A percentile compares a stretch with the other conserved stretches of the same genome.
Conservation (phyloP, 345 rosid genomes). For the Gossypium rotundifolium region DNA sequence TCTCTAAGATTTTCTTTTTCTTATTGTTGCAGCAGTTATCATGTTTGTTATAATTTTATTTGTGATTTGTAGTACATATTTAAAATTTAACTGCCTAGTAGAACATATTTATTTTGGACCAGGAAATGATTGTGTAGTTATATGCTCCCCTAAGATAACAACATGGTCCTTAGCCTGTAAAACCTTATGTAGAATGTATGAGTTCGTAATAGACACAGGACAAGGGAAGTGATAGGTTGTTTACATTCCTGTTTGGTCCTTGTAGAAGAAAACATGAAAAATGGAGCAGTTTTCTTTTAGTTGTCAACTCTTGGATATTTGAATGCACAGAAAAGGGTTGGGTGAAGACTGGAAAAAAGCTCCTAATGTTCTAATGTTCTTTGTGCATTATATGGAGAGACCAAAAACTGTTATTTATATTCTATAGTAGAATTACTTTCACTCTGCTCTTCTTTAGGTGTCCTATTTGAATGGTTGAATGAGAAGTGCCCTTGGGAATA, state of each 20-base stretch:
- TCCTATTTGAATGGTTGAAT: background rate
- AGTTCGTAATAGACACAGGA: background rate
- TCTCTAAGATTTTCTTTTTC: background rate
- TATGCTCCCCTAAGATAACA: background rate
- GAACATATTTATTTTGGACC: background rate
- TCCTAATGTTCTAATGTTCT: background rate
- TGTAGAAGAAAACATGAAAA: background rate
- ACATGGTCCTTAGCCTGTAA: background rate
- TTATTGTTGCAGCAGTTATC: background rate
- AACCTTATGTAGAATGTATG: conserved; percentile 4
- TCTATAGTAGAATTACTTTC: background rate
- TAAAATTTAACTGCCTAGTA: background rate
- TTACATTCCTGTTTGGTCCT: background rate
- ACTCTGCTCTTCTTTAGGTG: background rate
- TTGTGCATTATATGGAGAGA: background rate
- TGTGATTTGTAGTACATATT: background rate
- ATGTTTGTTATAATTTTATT: background rate
- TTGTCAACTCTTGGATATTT: background rate
- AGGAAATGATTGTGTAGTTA: background rate
- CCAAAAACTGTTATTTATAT: background rate
- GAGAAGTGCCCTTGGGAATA: background rate
- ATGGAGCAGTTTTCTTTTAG: background rate
- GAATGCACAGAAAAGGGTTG: background rate
- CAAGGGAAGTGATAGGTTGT: background rate
- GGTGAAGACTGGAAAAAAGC: background rate